Base-by-base conservation (phyloP, 805 yeast species). In the Saturnispora diversa region DNA sequence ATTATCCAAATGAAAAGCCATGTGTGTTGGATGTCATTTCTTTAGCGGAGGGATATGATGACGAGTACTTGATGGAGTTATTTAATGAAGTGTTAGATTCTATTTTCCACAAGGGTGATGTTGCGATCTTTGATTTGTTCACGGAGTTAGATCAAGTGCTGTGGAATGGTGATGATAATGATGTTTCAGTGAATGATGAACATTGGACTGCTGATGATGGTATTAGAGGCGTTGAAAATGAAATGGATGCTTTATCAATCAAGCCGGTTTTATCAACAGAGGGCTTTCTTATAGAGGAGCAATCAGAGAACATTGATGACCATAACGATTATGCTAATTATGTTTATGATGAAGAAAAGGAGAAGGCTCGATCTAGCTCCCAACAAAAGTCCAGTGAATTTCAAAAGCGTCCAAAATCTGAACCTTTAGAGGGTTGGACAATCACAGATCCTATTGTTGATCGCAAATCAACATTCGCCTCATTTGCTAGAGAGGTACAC, bases 391-490 rank as follows among this genome's bases (percentile, higher is more conserved):
- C n/a, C n/a, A 19, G 22, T 27, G 33, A 23, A 7, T 35, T 20
- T 29, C 17, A 31, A 6, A 40, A 44, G 6, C 40, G 48, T 19
- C 8, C 26, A 16, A 35, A 38, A 4, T 10, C 12, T 0, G 74
- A 81, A 47, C 75, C 74, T 0, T 57, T 83, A n/a, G 72, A 66
- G 30, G 82, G 80, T 1, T 92, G 97, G 97, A 53, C 63, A 1
- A 68, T 70, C 9, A 80, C 94, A 1, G 94, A 83, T 1, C 83
- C 94, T 0, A 70, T 88, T 1, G 63, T 70, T 1, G 98, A 90
- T 57, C 64, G 97, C 42, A 86, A 84, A 11, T 86, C 96, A 0
- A 79, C 85, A 1, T 90, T 90, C 51, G 70, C 86, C 38, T 97
- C 83, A 0, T 82, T 76, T 55, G 85, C 88, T 0, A 64, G 76